A percentile compares a stretch with the other conserved stretches of the same genome.
Conservation (phyloP, 2,329 filamentous ascomycete species). For the Sporothrix variecibatus region DNA sequence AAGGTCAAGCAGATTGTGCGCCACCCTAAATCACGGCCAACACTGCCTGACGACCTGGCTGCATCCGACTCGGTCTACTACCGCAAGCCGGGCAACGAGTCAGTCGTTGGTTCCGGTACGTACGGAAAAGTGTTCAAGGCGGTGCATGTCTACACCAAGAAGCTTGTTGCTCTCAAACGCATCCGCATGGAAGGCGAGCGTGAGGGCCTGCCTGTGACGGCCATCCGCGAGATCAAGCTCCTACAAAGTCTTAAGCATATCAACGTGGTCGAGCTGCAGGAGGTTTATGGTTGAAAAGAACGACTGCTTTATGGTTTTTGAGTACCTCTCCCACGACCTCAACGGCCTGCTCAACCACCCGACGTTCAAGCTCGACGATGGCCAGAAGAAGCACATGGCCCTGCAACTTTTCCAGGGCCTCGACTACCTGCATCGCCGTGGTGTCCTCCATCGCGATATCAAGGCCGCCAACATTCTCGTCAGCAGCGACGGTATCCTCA, state of each 20-base stretch:
- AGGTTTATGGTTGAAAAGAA: constrained; percentile 99
- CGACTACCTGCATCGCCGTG: constrained; percentile 87
- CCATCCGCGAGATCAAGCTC: constrained; percentile 86
- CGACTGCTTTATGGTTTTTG: constrained; percentile 99
- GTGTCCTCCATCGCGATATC: constrained; percentile 96
- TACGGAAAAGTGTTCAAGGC: constrained; percentile 96
- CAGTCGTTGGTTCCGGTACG: constrained; percentile 90
- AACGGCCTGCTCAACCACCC: constrained; percentile 95
- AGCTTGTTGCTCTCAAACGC: constrained; percentile 81
- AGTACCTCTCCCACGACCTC: constrained; percentile 94
- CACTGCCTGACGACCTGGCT: constrained; percentile 69
- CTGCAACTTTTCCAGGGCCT: constrained; percentile 92
- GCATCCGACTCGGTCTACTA: constrained; percentile 89
- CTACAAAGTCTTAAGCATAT: constrained; percentile 81
- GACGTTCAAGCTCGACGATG: constrained; percentile 77
- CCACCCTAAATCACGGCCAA: constrained; percentile 70
- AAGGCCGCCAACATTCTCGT: constrained; percentile 98
- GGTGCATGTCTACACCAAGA: constrained; percentile 87
- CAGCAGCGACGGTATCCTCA: constrained; percentile 83
- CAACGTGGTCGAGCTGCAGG: constrained; percentile 80
- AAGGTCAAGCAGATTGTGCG: constrained; percentile 69
- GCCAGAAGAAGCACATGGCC: constrained; percentile 90
- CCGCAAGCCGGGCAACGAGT: constrained; percentile 95
- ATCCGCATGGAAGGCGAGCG: constrained; percentile 93
- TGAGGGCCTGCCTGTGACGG: constrained; percentile 88